phyloP scores from a whole-genome alignment of 257 asterid genomes.

The Fraxinus anomala region DNA sequence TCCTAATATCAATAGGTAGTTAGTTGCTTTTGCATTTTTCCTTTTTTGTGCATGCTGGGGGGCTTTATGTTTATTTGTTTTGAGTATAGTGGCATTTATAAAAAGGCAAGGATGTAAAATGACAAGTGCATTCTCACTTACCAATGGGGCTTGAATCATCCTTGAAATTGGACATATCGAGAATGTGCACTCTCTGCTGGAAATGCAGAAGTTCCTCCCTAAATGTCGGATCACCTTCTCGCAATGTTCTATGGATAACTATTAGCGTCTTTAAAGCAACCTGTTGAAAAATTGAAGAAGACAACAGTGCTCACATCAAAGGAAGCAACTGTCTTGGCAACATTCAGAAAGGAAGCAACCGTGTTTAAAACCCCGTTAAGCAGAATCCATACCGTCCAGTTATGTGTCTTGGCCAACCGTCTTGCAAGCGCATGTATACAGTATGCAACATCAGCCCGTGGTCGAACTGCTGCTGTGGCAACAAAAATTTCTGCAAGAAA shows the following conservation, averaged over 20 bases:
- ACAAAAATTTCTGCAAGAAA: slow-evolving; percentile 81
- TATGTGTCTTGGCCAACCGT: slow-evolving; percentile 88
- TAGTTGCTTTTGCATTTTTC: background rate
- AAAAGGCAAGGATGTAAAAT: slow-evolving; percentile 2
- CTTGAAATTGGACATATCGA: slow-evolving; percentile 61
- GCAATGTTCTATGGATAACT: slow-evolving; percentile 56
- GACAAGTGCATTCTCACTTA: slow-evolving; percentile 17
- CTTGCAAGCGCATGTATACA: slow-evolving; percentile 88
- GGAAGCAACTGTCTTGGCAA: background rate
- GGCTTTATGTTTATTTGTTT: background rate
- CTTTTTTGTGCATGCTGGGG: background rate
- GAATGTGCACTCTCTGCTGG: slow-evolving; percentile 56
- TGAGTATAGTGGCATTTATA: background rate
- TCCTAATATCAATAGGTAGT: background rate
- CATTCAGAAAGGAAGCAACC: background rate
- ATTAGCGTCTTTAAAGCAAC: slow-evolving; percentile 59
- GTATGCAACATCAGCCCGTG: slow-evolving; percentile 94
- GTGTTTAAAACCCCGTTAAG: background rate
- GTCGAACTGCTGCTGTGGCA: slow-evolving; percentile 72
- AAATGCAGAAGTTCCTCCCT: slow-evolving; percentile 54
- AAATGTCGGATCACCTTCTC: slow-evolving; percentile 67
- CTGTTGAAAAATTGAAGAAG: slow-evolving; percentile 22
- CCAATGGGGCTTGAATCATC: slow-evolving; percentile 68
- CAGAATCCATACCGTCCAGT: slow-evolving; percentile 83
- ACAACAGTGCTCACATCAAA: slow-evolving; percentile 45